Evolutionary conservation across 2,329 filamentous ascomycete species (phyloP), one percentile per base, ranked within the genome.

Genomic region (Pezicula carpinea): DNA sequence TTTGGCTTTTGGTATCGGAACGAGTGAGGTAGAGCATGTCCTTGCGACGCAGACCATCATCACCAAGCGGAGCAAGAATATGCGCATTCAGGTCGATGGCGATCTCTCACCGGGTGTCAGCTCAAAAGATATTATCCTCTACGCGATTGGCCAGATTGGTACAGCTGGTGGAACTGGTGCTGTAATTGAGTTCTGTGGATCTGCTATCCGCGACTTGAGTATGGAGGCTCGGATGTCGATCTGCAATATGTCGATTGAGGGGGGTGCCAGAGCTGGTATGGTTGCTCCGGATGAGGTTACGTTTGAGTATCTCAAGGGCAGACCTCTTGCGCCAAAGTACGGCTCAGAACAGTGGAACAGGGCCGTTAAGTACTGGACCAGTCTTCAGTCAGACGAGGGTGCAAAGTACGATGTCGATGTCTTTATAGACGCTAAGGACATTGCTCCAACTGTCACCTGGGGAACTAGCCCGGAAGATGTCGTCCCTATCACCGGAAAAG

Each of bases 181-280:
- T 44, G 93, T 97, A 55, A 96, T 99, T 61, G 93, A 99, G 73
- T 99, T 92, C 74, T 96, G 90, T 64, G 93, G 93, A 50, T 96
- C 91, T 43, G 89, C 93, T 52, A 96, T 99, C 65, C 83, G 89
- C 58, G 73, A 71, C 52, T 76, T 97, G 59, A 95, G 89, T 69
- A 96, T 99, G 81, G 93, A 97, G 70, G 93, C 92, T 36, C 83
- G 93, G 58, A 97, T 99, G 93, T 96, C 91, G 53, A 95, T 99
- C 66, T 97, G 93, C 76, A 99, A 99, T 75, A 97, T 97, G 93
- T 90, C 91, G 13, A 96, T 97, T 59, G 93, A 99, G 75, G 93
- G 79, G 58, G 93, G 93, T 69, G 93, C 93, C 40, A 81, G 93
- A 71, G 92, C 92, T 51, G 93, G 93, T 57, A 95, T 99, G 90